These are phyloP conservation scores for Metschnikowia baotianmanensis DNA, from an alignment of 805 yeast genomes.

Conservation along the genomic window DNA sequence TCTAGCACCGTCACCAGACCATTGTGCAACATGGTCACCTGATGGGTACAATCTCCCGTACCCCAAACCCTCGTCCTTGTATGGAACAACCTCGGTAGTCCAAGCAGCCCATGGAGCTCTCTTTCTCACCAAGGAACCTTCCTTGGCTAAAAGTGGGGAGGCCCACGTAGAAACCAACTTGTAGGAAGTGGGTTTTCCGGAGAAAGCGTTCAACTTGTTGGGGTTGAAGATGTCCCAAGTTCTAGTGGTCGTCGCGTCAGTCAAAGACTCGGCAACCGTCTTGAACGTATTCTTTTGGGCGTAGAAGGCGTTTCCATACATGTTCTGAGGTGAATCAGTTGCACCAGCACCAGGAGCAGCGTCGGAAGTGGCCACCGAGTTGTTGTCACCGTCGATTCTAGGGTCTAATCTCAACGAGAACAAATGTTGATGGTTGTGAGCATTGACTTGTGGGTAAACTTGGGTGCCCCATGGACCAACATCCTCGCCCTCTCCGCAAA, in stretches of 20 bases:
- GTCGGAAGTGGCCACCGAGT: constrained; percentile 68
- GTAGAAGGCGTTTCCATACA: constrained; percentile 76
- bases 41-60: constrained; percentile 73
- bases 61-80: constrained; percentile 50
- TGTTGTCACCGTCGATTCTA: constrained; percentile 75
- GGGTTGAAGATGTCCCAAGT: constrained; percentile 81
- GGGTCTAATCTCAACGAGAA: constrained; percentile 78
- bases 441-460: constrained; percentile 77
- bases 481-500: constrained; percentile 62
- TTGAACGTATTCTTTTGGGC: constrained; percentile 64
- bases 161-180: constrained; percentile 74
- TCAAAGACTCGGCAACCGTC: constrained; percentile 63
- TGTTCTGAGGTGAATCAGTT: constrained; percentile 64
- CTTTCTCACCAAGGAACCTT: constrained; percentile 70
- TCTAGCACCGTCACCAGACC: constrained; percentile 64
- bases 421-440: constrained; percentile 85
- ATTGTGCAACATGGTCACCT: constrained; percentile 73
- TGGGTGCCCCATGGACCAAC: constrained; percentile 76
- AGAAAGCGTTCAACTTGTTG: constrained; percentile 58
- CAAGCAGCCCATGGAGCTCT: constrained; percentile 81
- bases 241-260: constrained; percentile 64
- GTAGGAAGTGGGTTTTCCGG: constrained; percentile 73
- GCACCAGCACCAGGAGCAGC: constrained; percentile 58
- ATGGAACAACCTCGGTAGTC: constrained; percentile 67
- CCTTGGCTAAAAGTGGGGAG: constrained; percentile 70